Conservation (phyloP, 2,329 filamentous ascomycete genomes). For the Periconia macrospinosa region DNA sequence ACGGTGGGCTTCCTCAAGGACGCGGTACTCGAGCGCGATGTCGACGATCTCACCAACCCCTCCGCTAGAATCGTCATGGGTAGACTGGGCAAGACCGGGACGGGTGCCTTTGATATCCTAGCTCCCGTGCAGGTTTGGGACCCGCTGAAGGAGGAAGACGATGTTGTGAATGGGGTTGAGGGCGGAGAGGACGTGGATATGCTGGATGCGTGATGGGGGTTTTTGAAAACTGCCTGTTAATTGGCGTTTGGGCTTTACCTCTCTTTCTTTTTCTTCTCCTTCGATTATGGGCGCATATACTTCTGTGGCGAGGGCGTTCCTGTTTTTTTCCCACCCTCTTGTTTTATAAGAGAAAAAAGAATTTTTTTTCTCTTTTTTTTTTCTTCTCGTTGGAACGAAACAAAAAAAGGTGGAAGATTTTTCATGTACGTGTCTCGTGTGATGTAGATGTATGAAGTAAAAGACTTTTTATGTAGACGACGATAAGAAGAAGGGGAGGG, state of each 20-base stretch:
- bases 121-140: conserved; percentile 33
- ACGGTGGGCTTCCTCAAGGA: conserved; percentile 92
- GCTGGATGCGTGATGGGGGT: conserved; percentile 4
- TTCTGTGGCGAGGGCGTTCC: too few relatives aligned
- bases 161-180: conserved; percentile 14
- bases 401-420: background rate
- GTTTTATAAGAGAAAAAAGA: too few relatives aligned
- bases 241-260: too few relatives aligned
- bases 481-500: too few relatives aligned
- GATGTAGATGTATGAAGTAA: too few relatives aligned
- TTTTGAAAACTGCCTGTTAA: too few relatives aligned
- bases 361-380: too few relatives aligned
- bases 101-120: conserved; percentile 88
- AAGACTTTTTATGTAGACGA: too few relatives aligned
- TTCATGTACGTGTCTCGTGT: background rate
- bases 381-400: too few relatives aligned
- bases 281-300: too few relatives aligned
- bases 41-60: conserved; percentile 83
- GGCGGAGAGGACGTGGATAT: conserved; percentile 4
- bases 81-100: conserved; percentile 78
- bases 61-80: conserved; percentile 89
- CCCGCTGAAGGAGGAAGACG: conserved; percentile 23
- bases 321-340: too few relatives aligned
- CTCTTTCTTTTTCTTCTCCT: too few relatives aligned
- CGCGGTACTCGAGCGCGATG: conserved; percentile 85